These are phyloP conservation scores for Quercus glauca DNA, from an alignment of 306 rosid species.

Conservation along the genomic window DNA sequence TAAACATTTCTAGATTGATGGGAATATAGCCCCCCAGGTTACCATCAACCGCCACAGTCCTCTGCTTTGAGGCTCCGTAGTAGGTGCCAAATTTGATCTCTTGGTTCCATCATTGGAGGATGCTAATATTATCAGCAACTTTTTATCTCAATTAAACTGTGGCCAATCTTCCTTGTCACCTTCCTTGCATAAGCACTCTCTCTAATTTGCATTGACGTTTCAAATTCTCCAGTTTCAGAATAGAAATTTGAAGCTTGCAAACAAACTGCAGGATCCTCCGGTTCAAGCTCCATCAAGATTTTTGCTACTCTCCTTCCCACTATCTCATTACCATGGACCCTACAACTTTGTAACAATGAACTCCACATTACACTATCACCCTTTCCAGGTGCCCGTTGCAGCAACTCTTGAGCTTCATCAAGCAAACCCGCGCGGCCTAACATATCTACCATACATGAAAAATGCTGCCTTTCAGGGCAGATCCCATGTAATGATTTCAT, in stretches of 20 bases:
- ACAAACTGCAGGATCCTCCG: constrained; percentile 61
- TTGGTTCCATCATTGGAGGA: constrained; percentile 8
- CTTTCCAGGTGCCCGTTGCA: constrained; percentile 36
- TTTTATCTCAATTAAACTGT: constrained; percentile 64
- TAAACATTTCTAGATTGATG: constrained; percentile 25
- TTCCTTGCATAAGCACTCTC: constrained; percentile 60
- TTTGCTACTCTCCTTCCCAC: constrained; percentile 61
- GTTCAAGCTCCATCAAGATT: constrained; percentile 54
- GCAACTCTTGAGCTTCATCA: constrained; percentile 66
- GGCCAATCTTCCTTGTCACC: constrained; percentile 69
- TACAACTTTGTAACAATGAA: constrained; percentile 78
- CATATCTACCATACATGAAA: constrained; percentile 85
- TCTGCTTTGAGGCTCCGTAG: neutral
- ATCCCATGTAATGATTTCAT: constrained; percentile 54
- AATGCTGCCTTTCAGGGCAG: constrained; percentile 58
- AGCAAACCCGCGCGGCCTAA: constrained; percentile 73
- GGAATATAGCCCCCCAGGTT: neutral
- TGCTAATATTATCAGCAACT: constrained; percentile 7
- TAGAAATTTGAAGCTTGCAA: constrained; percentile 72
- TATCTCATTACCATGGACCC: constrained; percentile 53
- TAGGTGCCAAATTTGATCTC: neutral
- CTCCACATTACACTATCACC: constrained; percentile 62
- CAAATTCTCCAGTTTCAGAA: constrained; percentile 69
- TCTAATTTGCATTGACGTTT: constrained; percentile 50
- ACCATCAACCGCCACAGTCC: neutral